Percentiles rank a stretch among this genome's conserved stretches.
Conservation (phyloP, 371 early-diverging fungal genomes). For the Cokeromyces recurvatus region DNA sequence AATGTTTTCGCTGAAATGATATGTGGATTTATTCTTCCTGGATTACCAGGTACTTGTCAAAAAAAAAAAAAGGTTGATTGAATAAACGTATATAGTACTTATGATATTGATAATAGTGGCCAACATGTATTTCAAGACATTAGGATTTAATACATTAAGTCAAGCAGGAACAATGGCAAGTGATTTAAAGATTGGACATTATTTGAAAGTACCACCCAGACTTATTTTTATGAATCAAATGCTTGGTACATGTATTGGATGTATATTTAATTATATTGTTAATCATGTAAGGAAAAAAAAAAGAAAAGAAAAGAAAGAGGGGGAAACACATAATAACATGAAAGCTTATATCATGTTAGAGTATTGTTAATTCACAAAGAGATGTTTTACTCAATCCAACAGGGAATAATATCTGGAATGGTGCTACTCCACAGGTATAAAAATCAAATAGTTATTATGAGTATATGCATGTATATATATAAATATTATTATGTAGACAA, state of each 20-base stretch:
- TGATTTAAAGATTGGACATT: constrained; percentile 70
- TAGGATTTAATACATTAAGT: constrained; percentile 51
- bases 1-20: constrained; percentile 68
- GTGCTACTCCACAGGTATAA: constrained; percentile 35
- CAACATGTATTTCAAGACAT: constrained; percentile 47
- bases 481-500: constrained; percentile 31
- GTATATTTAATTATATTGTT: constrained; percentile 51
- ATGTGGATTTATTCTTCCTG: constrained; percentile 40
- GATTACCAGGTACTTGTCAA: constrained; percentile 25
- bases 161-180: constrained; percentile 51
- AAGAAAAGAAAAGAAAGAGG: no score
- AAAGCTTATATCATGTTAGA: constrained; percentile 13
- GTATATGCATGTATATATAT: no score
- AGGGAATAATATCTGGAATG: constrained; percentile 52
- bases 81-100: no score
- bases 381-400: constrained; percentile 33
- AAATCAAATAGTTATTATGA: no score
- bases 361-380: constrained; percentile 41
- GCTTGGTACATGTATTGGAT: constrained; percentile 56
- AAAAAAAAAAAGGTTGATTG: no score
- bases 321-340: no score
- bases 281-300: constrained; percentile 18
- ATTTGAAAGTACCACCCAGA: constrained; percentile 74
- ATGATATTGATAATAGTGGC: constrained; percentile 38
- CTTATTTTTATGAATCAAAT: constrained; percentile 56